A percentile compares a stretch with the other conserved stretches of the same genome.
These are phyloP conservation scores for Fomitiporia mediterranea DNA, from an alignment of 1,284 basidiomycete species.

Conservation along the genomic window DNA sequence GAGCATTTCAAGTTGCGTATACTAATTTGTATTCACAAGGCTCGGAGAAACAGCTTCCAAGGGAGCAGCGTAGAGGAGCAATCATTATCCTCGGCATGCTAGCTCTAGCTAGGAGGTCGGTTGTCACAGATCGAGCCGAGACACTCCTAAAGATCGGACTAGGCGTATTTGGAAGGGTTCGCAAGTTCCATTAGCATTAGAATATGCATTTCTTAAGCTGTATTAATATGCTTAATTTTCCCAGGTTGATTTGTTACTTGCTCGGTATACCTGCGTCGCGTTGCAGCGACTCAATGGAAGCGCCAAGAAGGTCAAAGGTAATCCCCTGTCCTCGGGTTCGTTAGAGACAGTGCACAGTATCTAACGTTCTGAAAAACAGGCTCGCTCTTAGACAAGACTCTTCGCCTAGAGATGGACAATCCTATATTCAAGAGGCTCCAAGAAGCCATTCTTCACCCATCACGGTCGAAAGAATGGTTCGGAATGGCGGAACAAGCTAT, in stretches of 20 bases:
- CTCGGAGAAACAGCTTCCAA: slow-evolving; percentile 69
- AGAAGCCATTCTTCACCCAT: slow-evolving; percentile 72
- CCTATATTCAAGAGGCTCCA: slow-evolving; percentile 82
- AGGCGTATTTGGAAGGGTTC: slow-evolving; percentile 77
- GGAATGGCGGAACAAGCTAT: slow-evolving; percentile 94
- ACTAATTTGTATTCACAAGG: slow-evolving; percentile 38
- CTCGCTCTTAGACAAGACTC: slow-evolving; percentile 82
- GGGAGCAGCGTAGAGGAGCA: slow-evolving; percentile 83
- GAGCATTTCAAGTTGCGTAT: background rate
- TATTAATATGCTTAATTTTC: background rate
- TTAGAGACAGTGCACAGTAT: background rate
- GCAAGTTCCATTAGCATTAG: slow-evolving; percentile 5
- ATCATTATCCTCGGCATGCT: slow-evolving; percentile 97
- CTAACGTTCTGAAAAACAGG: slow-evolving; percentile 38
- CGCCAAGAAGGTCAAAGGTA: slow-evolving; percentile 95
- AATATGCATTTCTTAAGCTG: background rate
- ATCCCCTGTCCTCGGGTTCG: slow-evolving; percentile 9
- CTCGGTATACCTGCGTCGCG: slow-evolving; percentile 91
- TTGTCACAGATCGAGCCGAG: slow-evolving; percentile 88
- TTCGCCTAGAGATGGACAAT: slow-evolving; percentile 87
- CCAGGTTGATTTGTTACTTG: slow-evolving; percentile 83
- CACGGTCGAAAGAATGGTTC: slow-evolving; percentile 90
- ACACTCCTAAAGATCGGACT: slow-evolving; percentile 86
- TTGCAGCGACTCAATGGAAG: slow-evolving; percentile 91
- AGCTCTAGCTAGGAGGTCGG: slow-evolving; percentile 77